These are phyloP conservation scores for Nitzschia putrida DNA, from an alignment of 108 stramenopile genomes.

Conservation along the genomic window DNA sequence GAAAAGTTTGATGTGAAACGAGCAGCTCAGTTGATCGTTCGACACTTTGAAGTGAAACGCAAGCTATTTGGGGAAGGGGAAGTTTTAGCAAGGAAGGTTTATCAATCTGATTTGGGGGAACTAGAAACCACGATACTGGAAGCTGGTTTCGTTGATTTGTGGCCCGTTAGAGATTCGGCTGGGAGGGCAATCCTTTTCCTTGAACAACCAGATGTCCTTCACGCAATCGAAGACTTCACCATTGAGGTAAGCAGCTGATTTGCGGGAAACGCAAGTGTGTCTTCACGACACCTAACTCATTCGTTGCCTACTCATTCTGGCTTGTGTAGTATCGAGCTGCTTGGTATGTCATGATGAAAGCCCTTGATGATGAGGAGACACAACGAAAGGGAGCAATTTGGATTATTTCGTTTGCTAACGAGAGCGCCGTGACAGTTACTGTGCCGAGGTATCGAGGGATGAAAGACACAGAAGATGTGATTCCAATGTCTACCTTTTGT, in stretches of 20 bases:
- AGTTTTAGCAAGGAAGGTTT: no score
- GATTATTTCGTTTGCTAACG: neutral
- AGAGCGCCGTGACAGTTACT: neutral
- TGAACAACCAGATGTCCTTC: no score
- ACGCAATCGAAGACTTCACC: no score
- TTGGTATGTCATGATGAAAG: constrained; percentile 8
- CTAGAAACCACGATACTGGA: no score
- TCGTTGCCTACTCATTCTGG: no score
- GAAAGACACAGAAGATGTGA: neutral
- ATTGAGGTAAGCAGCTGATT: no score
- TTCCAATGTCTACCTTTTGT: neutral
- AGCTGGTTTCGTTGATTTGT: no score
- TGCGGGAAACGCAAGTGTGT: no score
- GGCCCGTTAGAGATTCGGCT: no score
- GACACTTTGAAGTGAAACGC: constrained; percentile 1
- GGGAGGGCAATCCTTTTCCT: no score
- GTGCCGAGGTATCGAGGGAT: neutral
- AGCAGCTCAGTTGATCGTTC: neutral
- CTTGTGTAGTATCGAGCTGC: constrained; percentile 3
- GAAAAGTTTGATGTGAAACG: neutral
- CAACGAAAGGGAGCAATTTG: constrained; percentile 26
- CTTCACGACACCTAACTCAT: no score
- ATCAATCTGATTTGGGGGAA: no score
- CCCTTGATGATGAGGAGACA: constrained; percentile 23
- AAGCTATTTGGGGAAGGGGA: neutral